A percentile compares a stretch with the other conserved stretches of the same genome.
These are phyloP conservation scores for Oryza glumipatula DNA, from an alignment of 176 grass and related monocot genomes.

Conservation along the genomic window DNA sequence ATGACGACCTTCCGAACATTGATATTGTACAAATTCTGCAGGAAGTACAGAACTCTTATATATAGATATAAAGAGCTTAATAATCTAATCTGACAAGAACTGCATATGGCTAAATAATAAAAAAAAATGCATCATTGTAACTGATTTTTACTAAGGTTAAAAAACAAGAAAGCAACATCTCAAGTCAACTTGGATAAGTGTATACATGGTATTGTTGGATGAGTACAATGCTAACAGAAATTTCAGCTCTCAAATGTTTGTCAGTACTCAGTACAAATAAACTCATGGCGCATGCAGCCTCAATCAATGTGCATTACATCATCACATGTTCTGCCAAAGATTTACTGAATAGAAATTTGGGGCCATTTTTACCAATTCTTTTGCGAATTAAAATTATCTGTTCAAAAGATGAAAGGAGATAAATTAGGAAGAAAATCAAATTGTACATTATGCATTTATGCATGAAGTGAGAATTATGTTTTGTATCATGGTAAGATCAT, in stretches of 20 bases:
- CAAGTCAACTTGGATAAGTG: not conserved
- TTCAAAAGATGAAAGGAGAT: not conserved
- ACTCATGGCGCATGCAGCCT: not conserved
- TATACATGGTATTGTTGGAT: not conserved
- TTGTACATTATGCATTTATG: not conserved
- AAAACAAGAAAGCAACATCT: not conserved
- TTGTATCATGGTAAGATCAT: conserved; percentile 1
- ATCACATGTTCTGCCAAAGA: not conserved
- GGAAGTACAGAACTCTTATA: not conserved
- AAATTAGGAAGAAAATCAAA: conserved; percentile 5
- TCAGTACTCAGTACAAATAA: not conserved
- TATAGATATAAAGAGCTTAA: not conserved
- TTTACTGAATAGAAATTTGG: not conserved
- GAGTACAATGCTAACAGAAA: not conserved
- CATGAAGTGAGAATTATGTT: not conserved
- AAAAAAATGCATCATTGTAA: not conserved
- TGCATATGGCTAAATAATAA: not conserved
- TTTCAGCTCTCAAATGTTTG: not conserved
- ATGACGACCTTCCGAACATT: conserved; percentile 67
- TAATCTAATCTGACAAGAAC: not conserved
- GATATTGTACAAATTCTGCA: conserved; percentile 76
- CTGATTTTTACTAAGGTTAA: not conserved
- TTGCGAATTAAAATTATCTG: not conserved
- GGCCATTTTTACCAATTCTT: not conserved
- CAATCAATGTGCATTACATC: not conserved